Conservation (phyloP, 2,329 filamentous ascomycete genomes). For the Ciborinia camelliae region DNA sequence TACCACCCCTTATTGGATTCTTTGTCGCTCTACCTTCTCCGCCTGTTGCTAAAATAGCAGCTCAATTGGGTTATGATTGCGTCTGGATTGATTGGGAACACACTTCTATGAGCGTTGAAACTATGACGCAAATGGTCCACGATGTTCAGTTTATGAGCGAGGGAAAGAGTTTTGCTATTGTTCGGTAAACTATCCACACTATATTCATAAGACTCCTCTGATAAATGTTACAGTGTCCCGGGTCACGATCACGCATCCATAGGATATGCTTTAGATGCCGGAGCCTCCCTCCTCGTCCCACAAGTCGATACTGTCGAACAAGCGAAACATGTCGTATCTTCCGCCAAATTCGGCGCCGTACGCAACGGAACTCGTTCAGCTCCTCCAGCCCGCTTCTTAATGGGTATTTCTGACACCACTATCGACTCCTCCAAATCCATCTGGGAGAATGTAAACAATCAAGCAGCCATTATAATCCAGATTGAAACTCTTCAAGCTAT, state of each 20-base stretch:
- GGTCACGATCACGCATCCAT: conserved; percentile 48
- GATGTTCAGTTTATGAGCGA: conserved; percentile 47
- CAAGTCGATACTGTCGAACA: conserved; percentile 49
- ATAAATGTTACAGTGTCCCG: conserved; percentile 37
- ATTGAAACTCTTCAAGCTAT: conserved; percentile 45
- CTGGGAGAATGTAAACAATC: conserved; percentile 44
- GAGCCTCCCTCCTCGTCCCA: conserved; percentile 47
- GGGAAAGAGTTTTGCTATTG: conserved; percentile 45
- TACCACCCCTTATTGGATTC: conserved; percentile 44
- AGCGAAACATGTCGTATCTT: conserved; percentile 43
- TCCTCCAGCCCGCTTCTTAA: conserved; percentile 44
- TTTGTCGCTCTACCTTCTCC: conserved; percentile 43
- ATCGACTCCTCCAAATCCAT: conserved; percentile 39
- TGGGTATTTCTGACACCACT: conserved; percentile 41
- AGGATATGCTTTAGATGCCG: conserved; percentile 47
- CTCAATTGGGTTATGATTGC: conserved; percentile 44
- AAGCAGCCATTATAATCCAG: conserved; percentile 49
- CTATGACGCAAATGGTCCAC: conserved; percentile 50
- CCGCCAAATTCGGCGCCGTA: conserved; percentile 45
- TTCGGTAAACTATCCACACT: conserved; percentile 38
- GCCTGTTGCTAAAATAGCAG: conserved; percentile 42
- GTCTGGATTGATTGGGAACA: conserved; percentile 51
- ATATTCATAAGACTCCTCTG: not conserved
- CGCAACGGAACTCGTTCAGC: conserved; percentile 44
- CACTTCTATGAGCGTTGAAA: conserved; percentile 45